These are phyloP conservation scores for Mycosphaerella sp. DNA, from an alignment of 2,329 filamentous ascomycete species.

Conservation along the genomic window DNA sequence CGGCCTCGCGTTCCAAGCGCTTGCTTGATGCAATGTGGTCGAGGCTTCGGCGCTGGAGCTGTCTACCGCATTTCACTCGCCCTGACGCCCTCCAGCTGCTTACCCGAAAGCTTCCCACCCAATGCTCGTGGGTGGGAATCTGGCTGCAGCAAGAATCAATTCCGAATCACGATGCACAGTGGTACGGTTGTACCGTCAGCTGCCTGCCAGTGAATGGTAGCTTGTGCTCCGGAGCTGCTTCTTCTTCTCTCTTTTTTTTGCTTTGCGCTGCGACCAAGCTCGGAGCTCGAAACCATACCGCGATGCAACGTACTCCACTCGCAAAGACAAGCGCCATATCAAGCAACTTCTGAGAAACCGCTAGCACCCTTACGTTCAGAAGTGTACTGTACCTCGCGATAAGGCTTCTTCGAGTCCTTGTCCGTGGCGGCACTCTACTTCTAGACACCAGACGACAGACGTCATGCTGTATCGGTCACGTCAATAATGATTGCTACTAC, in stretches of 20 bases:
- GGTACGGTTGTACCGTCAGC: conserved; percentile 4
- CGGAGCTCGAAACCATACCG: neutral
- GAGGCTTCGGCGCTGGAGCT: conserved; percentile 4
- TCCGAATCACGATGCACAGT: no score
- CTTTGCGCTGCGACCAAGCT: conserved; percentile 5
- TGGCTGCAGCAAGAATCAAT: neutral
- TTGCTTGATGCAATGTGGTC: conserved; percentile 3
- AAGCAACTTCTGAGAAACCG: conserved; percentile 4
- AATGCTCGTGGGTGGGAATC: neutral
- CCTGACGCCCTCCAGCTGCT: neutral
- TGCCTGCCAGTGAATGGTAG: neutral
- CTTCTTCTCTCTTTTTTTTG: no score
- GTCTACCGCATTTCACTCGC: conserved; percentile 6
- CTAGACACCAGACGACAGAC: neutral
- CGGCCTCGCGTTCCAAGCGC: neutral
- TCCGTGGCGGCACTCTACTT: neutral
- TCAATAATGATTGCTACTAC: conserved; percentile 14
- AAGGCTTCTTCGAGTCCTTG: neutral
- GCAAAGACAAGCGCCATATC: conserved; percentile 2
- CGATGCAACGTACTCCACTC: neutral
- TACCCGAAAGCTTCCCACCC: conserved; percentile 1
- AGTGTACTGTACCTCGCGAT: conserved; percentile 1
- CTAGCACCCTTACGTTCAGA: conserved; percentile 3
- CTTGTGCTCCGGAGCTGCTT: no score
- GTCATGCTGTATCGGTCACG: conserved; percentile 2